A percentile compares a stretch with the other conserved stretches of the same genome.
phyloP scores from a whole-genome alignment of 2,329 filamentous ascomycete genomes.

The Rutstroemia sp. region DNA sequence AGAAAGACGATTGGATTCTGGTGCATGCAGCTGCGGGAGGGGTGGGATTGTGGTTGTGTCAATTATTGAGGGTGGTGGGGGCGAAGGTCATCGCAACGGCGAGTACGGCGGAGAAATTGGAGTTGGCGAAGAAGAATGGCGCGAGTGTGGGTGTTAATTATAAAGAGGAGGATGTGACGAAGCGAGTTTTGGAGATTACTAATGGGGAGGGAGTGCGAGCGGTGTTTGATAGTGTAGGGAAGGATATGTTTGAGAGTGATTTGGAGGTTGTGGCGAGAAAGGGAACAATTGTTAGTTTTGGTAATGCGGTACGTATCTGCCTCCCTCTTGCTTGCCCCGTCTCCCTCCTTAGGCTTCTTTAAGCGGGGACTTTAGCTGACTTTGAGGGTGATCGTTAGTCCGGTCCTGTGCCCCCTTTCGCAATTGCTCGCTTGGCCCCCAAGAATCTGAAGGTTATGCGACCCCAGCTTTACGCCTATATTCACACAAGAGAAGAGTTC shows the following conservation, averaged over 20 bases:
- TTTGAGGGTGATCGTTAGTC: constrained; percentile 7
- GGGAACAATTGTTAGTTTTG: constrained; percentile 71
- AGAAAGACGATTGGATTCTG: constrained; percentile 72
- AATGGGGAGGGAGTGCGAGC: constrained; percentile 64
- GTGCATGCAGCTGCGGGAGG: constrained; percentile 84
- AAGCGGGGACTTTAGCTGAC: too few relatives aligned
- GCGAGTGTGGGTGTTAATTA: constrained; percentile 70
- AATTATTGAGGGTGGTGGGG: constrained; percentile 65
- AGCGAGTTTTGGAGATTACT: constrained; percentile 61
- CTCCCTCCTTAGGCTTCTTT: background rate
- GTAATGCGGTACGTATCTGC: constrained; percentile 57
- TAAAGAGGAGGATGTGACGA: constrained; percentile 46
- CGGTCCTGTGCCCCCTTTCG: constrained; percentile 58
- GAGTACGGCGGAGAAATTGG: constrained; percentile 63
- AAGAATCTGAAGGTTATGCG: constrained; percentile 76
- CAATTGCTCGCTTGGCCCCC: constrained; percentile 46
- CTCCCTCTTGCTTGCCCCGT: background rate
- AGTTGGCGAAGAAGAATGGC: constrained; percentile 61
- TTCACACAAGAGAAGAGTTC: constrained; percentile 62
- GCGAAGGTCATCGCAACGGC: constrained; percentile 77
- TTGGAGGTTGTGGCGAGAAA: constrained; percentile 69
- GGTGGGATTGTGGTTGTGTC: constrained; percentile 66
- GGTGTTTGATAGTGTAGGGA: constrained; percentile 83
- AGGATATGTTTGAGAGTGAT: constrained; percentile 74
- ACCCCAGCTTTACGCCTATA: constrained; percentile 65